phyloP scores from a whole-genome alignment of 2,329 filamentous ascomycete species.

The Exophiala mesophila region DNA sequence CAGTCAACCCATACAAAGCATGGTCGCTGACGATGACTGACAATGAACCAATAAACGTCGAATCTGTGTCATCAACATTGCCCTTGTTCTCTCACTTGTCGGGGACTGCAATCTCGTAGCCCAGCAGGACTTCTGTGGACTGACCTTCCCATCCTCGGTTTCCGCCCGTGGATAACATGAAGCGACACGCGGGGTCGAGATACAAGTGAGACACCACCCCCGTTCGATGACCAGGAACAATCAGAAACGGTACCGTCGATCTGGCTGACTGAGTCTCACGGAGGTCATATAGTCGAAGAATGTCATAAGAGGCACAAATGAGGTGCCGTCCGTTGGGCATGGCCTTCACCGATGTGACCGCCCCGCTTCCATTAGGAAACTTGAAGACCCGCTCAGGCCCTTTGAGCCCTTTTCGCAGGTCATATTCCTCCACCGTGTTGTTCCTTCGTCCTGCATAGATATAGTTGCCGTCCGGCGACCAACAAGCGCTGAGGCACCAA shows the following conservation, averaged over 20 bases:
- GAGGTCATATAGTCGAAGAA: constrained; percentile 86
- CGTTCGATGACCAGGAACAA: constrained; percentile 83
- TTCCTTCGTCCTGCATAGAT: constrained; percentile 91
- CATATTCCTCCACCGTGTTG: constrained; percentile 90
- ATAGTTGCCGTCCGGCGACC: constrained; percentile 91
- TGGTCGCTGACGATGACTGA: too few species aligned
- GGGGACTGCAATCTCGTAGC: constrained; percentile 75
- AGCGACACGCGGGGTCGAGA: constrained; percentile 79
- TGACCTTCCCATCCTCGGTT: constrained; percentile 93
- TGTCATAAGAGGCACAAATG: constrained; percentile 83
- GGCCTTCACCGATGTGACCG: constrained; percentile 78
- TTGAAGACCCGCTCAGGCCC: constrained; percentile 73
- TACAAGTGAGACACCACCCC: constrained; percentile 84
- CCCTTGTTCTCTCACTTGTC: constrained; percentile 4
- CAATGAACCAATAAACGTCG: too few species aligned
- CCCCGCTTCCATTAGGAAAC: constrained; percentile 82
- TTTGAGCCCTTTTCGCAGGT: constrained; percentile 72
- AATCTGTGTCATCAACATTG: too few species aligned
- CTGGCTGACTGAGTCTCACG: constrained; percentile 61
- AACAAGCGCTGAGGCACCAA: constrained; percentile 97
- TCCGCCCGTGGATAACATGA: constrained; percentile 87
- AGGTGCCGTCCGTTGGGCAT: constrained; percentile 94
- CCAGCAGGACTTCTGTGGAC: constrained; percentile 82
- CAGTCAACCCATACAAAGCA: too few species aligned
- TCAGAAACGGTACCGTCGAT: constrained; percentile 86